A percentile compares a stretch with the other conserved stretches of the same genome.
phyloP scores from a whole-genome alignment of 257 asterid genomes.

The Solanum piurae region DNA sequence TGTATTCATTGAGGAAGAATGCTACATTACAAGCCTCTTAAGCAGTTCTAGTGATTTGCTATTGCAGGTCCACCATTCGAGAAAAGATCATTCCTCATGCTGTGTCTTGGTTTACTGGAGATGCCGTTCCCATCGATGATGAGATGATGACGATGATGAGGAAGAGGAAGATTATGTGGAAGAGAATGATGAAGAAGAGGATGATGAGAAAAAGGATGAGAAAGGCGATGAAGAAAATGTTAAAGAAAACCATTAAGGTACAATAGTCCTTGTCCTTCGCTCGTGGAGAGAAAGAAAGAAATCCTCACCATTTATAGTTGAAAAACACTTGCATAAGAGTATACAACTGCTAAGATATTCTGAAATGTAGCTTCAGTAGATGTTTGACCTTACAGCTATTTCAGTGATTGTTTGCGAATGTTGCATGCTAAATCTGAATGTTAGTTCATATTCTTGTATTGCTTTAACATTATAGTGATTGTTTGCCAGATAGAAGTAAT shows the following conservation, averaged over 20 bases:
- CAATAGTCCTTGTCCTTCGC: neutral
- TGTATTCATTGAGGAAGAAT: neutral
- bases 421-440: neutral
- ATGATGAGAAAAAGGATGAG: conserved; percentile 17
- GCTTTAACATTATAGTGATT: neutral
- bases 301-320: neutral
- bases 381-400: neutral
- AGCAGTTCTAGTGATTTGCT: neutral
- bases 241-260: neutral
- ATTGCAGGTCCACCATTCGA: conserved; percentile 65
- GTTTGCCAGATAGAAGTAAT: neutral
- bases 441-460: neutral
- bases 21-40: neutral
- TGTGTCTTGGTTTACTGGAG: conserved; percentile 93
- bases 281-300: neutral
- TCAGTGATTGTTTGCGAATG: neutral
- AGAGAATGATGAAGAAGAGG: conserved; percentile 31
- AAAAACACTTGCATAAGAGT: neutral
- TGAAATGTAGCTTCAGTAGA: neutral
- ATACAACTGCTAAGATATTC: neutral
- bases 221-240: conserved; percentile 52
- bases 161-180: conserved; percentile 19
- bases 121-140: conserved; percentile 59
- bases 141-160: neutral
- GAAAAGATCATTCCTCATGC: conserved; percentile 89